phyloP scores from a whole-genome alignment of 2,329 filamentous ascomycete genomes.

The Cryphonectria nitschkei region DNA sequence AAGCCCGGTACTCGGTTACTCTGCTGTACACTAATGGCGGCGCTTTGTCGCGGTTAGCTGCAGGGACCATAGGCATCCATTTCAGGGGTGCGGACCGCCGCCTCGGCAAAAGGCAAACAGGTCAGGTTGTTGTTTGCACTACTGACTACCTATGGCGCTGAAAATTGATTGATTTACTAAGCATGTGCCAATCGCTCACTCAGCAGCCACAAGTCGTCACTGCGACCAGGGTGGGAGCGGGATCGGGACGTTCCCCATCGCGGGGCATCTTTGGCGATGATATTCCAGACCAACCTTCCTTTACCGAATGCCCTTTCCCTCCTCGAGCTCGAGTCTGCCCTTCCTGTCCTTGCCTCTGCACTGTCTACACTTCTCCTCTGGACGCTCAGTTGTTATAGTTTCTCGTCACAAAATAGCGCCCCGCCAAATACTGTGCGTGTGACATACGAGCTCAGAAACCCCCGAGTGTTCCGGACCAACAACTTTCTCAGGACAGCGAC shows the following conservation, averaged over 20 bases:
- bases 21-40: background rate
- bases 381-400: background rate
- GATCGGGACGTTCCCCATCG: background rate
- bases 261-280: slow-evolving; percentile 12
- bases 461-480: background rate
- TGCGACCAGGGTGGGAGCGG: background rate
- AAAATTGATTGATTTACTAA: slow-evolving; percentile 10
- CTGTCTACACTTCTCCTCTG: background rate
- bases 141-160: background rate
- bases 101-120: background rate
- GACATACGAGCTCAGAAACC: background rate
- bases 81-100: background rate
- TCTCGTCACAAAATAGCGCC: background rate
- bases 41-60: background rate
- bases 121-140: background rate
- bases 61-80: background rate
- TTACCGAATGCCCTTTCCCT: background rate
- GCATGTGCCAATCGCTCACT: slow-evolving; percentile 14
- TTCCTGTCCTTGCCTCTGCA: background rate
- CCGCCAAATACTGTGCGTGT: background rate
- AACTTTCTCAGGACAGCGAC: background rate
- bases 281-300: background rate
- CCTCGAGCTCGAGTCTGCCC: background rate
- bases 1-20: background rate
- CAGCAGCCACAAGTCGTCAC: background rate